Percentiles rank a stretch among this genome's conserved stretches.
Evolutionary conservation across 176 grass and related monocot genomes (phyloP).

Genomic region (Oryza meyeriana): DNA sequence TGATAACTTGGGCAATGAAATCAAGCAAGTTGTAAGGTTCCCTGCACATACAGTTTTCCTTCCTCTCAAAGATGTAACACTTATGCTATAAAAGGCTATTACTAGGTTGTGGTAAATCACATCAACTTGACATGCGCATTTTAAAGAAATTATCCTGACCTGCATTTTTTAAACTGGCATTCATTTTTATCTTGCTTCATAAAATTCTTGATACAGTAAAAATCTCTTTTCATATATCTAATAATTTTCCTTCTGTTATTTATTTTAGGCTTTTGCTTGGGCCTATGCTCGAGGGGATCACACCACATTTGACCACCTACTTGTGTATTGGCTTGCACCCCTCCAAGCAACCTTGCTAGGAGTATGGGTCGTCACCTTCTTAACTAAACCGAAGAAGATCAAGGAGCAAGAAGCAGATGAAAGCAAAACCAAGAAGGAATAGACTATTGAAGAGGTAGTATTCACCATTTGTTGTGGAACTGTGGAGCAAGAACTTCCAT

Average conservation of each 20-base stretch:
- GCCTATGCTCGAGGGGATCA: conserved; percentile 94
- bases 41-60: neutral
- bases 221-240: conserved; percentile 3
- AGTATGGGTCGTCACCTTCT: conserved; percentile 61
- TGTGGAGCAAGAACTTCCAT: conserved; percentile 23
- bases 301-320: conserved; percentile 65
- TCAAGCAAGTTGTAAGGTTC: conserved; percentile 1
- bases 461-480: conserved; percentile 10
- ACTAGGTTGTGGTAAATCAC: neutral
- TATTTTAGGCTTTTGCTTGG: conserved; percentile 87
- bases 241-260: conserved; percentile 27
- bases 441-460: conserved; percentile 7
- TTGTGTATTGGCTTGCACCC: conserved; percentile 95
- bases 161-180: neutral
- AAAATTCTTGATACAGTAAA: neutral
- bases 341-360: conserved; percentile 80
- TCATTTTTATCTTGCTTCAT: neutral
- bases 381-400: conserved; percentile 54
- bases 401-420: conserved; percentile 40
- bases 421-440: conserved; percentile 69
- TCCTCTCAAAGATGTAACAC: neutral
- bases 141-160: neutral
- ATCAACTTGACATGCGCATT: neutral
- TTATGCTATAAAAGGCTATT: neutral
- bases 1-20: neutral